Base-by-base conservation (phyloP, 108 stramenopile species). In the Pseudonitzschia multiseries region DNA sequence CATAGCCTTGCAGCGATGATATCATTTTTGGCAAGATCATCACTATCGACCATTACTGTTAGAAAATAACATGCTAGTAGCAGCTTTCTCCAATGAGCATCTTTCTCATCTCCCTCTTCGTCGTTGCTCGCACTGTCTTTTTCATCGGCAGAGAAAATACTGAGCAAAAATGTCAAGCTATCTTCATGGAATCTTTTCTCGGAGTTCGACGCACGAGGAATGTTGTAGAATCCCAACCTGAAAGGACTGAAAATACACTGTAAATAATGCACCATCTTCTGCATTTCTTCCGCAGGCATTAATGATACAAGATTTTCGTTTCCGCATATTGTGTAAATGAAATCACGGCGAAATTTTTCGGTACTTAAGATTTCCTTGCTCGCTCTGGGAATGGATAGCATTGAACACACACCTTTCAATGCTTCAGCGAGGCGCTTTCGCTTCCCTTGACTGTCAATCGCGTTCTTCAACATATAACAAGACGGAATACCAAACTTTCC, bases 31-130 rank as follows among this genome's bases (percentile, higher is more conserved):
- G 73, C 70, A 4, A 90, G 28, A 77, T 96, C 93, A 36, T 82
- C 78, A 57, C 80, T 68, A 53, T 92, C 91, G 54, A 93, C 77
- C 41, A 85, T 81, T 5, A 74, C 75, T 14, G 81, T 82, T 2
- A 96, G 68, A 72, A 93, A 91, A 91, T 92, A 96, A 63, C 84
- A 85, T 6, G 81, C 88, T 17, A 88, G 61, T 50, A 96, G 85
- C 24, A 89, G 83, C 70, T 91, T 88, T 65, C 90, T 87, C 95
- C 95, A 96, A 71, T 96, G 91, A 36, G 81, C 82, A 48, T 65
- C 83, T 13, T 76, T 80, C 33, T 71, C 80, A 26, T 82, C 87
- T 41, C 57, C 70, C 31, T 75, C 80, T 27, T 87, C 87, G 2
- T 74, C 87, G 41, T 42, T 27, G 27, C 68, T 74, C 26, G 8